Evolutionary conservation across 1,284 basidiomycete species (phyloP).

Genomic region (Boletus calvinii): DNA sequence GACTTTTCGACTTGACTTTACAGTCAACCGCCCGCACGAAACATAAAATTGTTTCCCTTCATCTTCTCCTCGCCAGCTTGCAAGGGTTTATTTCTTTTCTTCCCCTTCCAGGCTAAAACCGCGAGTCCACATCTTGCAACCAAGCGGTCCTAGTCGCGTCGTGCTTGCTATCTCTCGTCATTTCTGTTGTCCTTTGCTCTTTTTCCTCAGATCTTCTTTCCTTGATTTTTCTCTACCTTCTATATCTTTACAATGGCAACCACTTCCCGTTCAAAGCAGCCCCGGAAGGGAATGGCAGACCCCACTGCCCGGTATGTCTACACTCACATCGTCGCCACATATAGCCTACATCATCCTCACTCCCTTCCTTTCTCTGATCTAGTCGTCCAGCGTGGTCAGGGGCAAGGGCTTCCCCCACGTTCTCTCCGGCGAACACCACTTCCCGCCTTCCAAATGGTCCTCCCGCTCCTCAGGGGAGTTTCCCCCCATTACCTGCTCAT

Average conservation of each 20-base stretch:
- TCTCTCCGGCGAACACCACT: constrained; percentile 51
- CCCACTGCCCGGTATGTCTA: constrained; percentile 52
- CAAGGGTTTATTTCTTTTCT: constrained; percentile 24
- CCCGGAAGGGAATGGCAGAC: constrained; percentile 57
- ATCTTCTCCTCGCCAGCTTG: constrained; percentile 26
- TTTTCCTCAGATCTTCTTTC: constrained; percentile 30
- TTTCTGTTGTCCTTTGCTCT: constrained; percentile 34
- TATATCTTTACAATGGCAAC: constrained; percentile 51
- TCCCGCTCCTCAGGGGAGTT: constrained; percentile 40
- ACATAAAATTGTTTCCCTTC: constrained; percentile 31
- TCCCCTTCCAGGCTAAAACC: constrained; percentile 18
- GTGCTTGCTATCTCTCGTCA: constrained; percentile 38
- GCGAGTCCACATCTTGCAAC: constrained; percentile 23
- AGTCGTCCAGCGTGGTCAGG: constrained; percentile 66
- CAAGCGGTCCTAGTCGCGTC: constrained; percentile 32
- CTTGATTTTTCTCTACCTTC: constrained; percentile 32
- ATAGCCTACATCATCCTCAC: constrained; percentile 12
- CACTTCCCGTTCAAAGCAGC: constrained; percentile 55
- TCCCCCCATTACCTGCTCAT: constrained; percentile 49
- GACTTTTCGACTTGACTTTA: constrained; percentile 32
- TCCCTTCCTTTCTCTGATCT: constrained; percentile 16
- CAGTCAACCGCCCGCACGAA: constrained; percentile 31
- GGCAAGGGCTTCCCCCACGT: constrained; percentile 64
- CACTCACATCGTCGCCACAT: constrained; percentile 16
- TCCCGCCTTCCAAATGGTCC: constrained; percentile 49